A percentile compares a stretch with the other conserved stretches of the same genome.
These are phyloP conservation scores for Botrytis elliptica DNA, from an alignment of 2,329 filamentous ascomycete species.

Conservation along the genomic window DNA sequence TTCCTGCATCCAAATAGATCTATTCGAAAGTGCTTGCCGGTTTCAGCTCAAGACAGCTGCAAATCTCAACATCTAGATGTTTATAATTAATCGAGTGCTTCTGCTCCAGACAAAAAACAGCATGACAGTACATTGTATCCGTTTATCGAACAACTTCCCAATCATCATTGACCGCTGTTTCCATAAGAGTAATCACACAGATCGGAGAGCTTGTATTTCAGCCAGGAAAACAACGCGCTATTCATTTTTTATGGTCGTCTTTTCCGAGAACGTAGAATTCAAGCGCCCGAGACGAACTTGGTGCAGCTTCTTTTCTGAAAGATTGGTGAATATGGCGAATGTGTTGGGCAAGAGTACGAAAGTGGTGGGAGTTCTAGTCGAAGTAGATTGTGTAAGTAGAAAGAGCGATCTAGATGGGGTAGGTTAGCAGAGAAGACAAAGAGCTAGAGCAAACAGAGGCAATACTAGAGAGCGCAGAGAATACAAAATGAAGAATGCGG, in stretches of 20 bases:
- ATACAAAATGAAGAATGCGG: not conserved
- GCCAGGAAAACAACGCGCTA: no score
- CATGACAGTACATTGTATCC: fast-evolving
- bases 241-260: no score
- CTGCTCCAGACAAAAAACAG: not conserved
- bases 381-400: not conserved
- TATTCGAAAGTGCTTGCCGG: fast-evolving
- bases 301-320: no score
- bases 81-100: not conserved
- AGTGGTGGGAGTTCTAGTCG: not conserved
- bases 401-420: not conserved
- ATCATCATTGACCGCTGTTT: no score
- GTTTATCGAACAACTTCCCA: fast-evolving
- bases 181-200: no score
- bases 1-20: fast-evolving
- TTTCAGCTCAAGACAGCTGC: not conserved
- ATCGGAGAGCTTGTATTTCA: not conserved
- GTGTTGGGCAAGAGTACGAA: fast-evolving
- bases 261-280: not conserved
- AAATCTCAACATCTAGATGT: not conserved
- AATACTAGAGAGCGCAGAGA: not conserved
- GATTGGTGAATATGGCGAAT: fast-evolving
- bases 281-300: no score
- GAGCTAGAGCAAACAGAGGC: not conserved
- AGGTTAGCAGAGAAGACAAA: not conserved